Conservation (phyloP, 805 yeast species). For the Blastobotrys muscicola region DNA sequence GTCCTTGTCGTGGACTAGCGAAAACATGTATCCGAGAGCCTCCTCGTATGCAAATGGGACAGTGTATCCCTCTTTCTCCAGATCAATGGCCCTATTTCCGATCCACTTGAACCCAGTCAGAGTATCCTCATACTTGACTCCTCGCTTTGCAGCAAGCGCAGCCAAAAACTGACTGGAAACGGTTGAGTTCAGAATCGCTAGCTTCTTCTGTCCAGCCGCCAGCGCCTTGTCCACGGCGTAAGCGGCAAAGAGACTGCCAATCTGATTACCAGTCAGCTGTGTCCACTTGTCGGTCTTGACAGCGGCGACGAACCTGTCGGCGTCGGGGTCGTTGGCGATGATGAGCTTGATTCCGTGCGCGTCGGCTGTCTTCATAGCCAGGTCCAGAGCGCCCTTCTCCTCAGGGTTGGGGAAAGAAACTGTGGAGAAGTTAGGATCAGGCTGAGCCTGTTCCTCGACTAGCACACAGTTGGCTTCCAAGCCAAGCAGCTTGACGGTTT, state of each 20-base stretch:
- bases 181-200: constrained; percentile 72
- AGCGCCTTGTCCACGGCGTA: constrained; percentile 38
- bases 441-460: constrained; percentile 58
- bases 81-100: constrained; percentile 75
- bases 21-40: constrained; percentile 92
- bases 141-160: constrained; percentile 53
- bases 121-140: constrained; percentile 66
- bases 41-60: constrained; percentile 94
- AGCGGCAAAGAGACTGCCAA: constrained; percentile 76
- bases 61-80: constrained; percentile 48
- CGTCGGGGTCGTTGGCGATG: constrained; percentile 93
- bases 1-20: constrained; percentile 80
- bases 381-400: constrained; percentile 79
- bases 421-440: constrained; percentile 82
- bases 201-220: constrained; percentile 18
- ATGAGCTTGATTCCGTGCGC: constrained; percentile 42
- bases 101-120: constrained; percentile 97
- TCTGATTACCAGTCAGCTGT: constrained; percentile 85
- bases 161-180: constrained; percentile 80
- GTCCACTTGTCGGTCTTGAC: constrained; percentile 51
- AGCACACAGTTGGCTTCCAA: constrained; percentile 26
- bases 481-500: constrained; percentile 33
- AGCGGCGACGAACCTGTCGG: constrained; percentile 86
- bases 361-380: constrained; percentile 60
- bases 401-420: constrained; percentile 93